Percentiles rank a stretch among this genome's conserved stretches.
These are phyloP conservation scores for Colletotrichum caudatum DNA, from an alignment of 2,329 filamentous ascomycete species.

Conservation along the genomic window DNA sequence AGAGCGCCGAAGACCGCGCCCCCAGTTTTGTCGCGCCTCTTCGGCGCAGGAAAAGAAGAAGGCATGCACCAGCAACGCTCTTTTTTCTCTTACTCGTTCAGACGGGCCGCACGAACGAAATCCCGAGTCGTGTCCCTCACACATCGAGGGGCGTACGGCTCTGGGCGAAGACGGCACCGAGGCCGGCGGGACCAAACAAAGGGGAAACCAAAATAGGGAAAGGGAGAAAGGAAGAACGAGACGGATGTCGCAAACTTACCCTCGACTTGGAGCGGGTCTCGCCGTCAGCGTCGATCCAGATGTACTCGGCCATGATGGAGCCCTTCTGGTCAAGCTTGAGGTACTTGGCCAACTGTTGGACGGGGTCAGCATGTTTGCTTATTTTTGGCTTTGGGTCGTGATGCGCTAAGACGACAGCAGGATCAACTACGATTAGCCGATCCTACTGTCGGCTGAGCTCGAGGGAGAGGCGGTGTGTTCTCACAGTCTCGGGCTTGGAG, in stretches of 20 bases:
- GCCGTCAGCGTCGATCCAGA: slow-evolving; percentile 91
- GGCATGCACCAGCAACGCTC: slow-evolving; percentile 15
- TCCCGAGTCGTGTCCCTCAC: background rate
- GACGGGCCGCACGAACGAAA: background rate
- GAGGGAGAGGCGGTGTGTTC: slow-evolving; percentile 30
- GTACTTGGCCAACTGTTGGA: slow-evolving; percentile 86
- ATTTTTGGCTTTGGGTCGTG: background rate
- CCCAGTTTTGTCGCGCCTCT: slow-evolving; percentile 24
- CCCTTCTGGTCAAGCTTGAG: slow-evolving; percentile 91
- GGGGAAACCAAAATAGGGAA: slow-evolving; percentile 4
- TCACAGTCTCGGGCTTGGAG: slow-evolving; percentile 52
- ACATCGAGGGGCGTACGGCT: background rate
- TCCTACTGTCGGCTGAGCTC: slow-evolving; percentile 2
- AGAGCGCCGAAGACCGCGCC: slow-evolving; percentile 17
- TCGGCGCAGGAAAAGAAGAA: slow-evolving; percentile 10
- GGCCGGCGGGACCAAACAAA: slow-evolving; percentile 17
- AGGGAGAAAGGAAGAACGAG: slow-evolving; percentile 42
- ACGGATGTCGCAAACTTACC: slow-evolving; percentile 69
- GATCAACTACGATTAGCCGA: background rate
- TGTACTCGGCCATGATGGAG: slow-evolving; percentile 91
- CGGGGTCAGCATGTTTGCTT: slow-evolving; percentile 38
- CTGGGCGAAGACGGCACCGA: background rate
- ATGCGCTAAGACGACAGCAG: slow-evolving; percentile 2
- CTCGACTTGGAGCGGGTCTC: slow-evolving; percentile 94
- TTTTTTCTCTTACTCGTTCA: slow-evolving; percentile 1